Evolutionary conservation across 257 asterid species (phyloP).

Genomic region (Primulina huaijiensis): DNA sequence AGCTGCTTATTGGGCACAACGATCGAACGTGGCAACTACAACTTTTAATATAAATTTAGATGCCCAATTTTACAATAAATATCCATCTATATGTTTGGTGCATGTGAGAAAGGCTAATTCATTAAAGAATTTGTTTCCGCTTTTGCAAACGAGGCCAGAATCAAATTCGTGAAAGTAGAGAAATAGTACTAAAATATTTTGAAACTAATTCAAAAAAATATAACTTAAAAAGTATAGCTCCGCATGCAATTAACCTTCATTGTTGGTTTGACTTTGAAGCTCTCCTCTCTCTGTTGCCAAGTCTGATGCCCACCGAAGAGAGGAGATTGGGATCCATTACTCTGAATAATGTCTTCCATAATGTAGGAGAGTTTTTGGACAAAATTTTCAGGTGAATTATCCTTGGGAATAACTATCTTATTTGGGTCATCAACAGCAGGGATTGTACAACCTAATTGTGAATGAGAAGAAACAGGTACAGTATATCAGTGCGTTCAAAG

Average conservation of each 20-base stretch:
- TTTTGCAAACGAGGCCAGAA: not conserved
- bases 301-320: conserved; percentile 85
- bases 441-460: conserved; percentile 65
- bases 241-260: conserved; percentile 64
- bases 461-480: conserved; percentile 8
- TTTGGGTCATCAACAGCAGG: conserved; percentile 68
- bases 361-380: conserved; percentile 63
- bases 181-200: not conserved
- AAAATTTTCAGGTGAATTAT: conserved; percentile 46
- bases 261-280: conserved; percentile 69
- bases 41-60: not conserved
- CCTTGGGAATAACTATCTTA: conserved; percentile 60
- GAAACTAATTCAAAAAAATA: not conserved
- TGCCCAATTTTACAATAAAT: not conserved
- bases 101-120: not conserved
- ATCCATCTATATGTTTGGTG: not conserved
- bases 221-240: conserved; percentile 12
- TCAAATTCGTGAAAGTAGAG: not conserved
- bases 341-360: conserved; percentile 45
- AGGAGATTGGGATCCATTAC: conserved; percentile 67
- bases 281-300: conserved; percentile 81
- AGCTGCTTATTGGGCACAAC: not conserved
- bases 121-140: not conserved
- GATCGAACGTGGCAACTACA: not conserved
- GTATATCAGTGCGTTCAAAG: not conserved